A percentile compares a stretch with the other conserved stretches of the same genome.
phyloP scores from a whole-genome alignment of 805 yeast genomes.

The Pichia kluyveri region DNA sequence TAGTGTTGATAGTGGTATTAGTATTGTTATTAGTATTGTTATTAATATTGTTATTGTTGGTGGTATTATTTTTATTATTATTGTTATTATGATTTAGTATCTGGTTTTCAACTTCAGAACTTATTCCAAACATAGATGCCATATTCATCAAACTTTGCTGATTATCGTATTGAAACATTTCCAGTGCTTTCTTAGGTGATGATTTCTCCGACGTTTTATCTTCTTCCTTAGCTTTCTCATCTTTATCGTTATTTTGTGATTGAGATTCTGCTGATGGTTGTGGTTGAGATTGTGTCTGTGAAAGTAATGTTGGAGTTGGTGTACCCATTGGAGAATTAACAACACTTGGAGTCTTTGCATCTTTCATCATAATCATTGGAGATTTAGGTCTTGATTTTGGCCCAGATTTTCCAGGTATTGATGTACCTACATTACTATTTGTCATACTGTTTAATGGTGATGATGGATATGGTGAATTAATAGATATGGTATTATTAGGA shows the following conservation, averaged over 20 bases:
- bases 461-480: background rate
- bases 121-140: constrained; percentile 4
- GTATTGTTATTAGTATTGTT: too few species aligned
- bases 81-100: background rate
- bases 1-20: too few species aligned
- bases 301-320: background rate
- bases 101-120: background rate
- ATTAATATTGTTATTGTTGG: too few species aligned
- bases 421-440: background rate
- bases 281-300: too few species aligned
- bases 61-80: too few species aligned
- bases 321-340: background rate
- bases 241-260: background rate
- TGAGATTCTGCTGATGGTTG: background rate
- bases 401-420: background rate
- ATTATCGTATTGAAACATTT: constrained; percentile 1
- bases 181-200: background rate
- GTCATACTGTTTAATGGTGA: background rate
- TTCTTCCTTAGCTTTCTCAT: background rate
- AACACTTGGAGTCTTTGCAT: background rate
- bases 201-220: background rate
- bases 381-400: constrained; percentile 1
- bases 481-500: background rate
- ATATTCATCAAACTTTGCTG: constrained; percentile 3
- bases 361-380: background rate